Evolutionary conservation across 192 early-diverging fungal genomes (phyloP).

Genomic region (Rhizophagus clarus): DNA sequence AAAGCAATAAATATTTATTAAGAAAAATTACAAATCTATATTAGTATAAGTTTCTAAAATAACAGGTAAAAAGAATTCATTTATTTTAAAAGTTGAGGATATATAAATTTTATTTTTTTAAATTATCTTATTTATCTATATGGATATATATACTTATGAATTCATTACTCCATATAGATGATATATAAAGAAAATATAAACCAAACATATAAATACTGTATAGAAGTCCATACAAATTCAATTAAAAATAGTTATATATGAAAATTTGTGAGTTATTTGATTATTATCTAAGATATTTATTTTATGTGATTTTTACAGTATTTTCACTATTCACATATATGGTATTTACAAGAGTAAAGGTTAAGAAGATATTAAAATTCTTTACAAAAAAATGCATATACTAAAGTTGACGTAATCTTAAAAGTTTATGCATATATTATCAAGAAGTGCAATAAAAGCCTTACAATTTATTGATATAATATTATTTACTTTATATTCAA

Average conservation of each 20-base stretch:
- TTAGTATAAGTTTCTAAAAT: slow-evolving; percentile 25
- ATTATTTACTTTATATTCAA: background rate
- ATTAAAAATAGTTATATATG: slow-evolving; percentile 31
- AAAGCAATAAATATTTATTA: slow-evolving; percentile 15
- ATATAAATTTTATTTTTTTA: slow-evolving; percentile 27
- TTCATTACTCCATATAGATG: slow-evolving; percentile 9
- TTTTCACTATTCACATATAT: slow-evolving; percentile 26
- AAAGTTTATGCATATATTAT: slow-evolving; percentile 33
- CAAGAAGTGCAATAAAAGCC: slow-evolving; percentile 16
- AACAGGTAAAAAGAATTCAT: slow-evolving; percentile 10
- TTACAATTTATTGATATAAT: slow-evolving; percentile 28
- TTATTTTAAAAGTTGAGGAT: slow-evolving; percentile 25
- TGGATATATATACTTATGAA: background rate
- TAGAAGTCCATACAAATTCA: slow-evolving; percentile 8
- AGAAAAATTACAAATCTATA: slow-evolving; percentile 24
- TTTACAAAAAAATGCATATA: background rate
- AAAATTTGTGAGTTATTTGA: slow-evolving; percentile 33
- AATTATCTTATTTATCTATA: slow-evolving; percentile 23
- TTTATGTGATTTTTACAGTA: slow-evolving; percentile 21
- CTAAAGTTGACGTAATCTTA: slow-evolving; percentile 33
- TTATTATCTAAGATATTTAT: slow-evolving; percentile 12
- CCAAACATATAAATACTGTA: slow-evolving; percentile 20
- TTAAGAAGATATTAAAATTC: slow-evolving; percentile 29
- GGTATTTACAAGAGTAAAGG: slow-evolving; percentile 28
- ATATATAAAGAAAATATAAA: slow-evolving; percentile 4